Evolutionary conservation across 169 alveolate species (phyloP).

Genomic region (Plasmodium berghei): DNA sequence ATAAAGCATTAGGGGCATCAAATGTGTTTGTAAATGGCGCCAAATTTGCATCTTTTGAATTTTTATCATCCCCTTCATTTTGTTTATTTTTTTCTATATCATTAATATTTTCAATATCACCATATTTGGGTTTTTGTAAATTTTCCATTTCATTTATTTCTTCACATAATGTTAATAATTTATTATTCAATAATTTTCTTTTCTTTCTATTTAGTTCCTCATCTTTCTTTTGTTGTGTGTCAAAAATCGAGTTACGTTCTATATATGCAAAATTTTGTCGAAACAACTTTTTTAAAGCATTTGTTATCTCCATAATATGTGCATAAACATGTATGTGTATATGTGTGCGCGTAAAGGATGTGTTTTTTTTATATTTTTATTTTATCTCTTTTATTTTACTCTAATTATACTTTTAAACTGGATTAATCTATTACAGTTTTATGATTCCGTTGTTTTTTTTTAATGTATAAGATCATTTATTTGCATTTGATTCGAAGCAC

Average conservation of each 20-base stretch:
- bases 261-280: constrained; percentile 19
- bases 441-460: too few relatives aligned
- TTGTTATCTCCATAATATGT: constrained; percentile 57
- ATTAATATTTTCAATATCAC: not conserved
- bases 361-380: too few relatives aligned
- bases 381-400: too few relatives aligned
- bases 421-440: too few relatives aligned
- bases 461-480: too few relatives aligned
- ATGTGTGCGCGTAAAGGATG: not conserved
- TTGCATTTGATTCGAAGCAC: too few relatives aligned
- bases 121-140: not conserved
- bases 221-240: constrained; percentile 13
- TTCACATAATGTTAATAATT: constrained; percentile 3
- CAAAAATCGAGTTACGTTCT: constrained; percentile 22
- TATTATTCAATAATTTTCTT: not conserved
- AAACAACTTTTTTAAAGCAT: constrained; percentile 22
- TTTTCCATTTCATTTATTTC: constrained; percentile 5
- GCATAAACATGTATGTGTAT: constrained; percentile 2
- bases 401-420: too few relatives aligned
- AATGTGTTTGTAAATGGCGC: constrained; percentile 20
- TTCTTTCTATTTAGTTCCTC: constrained; percentile 2
- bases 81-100: constrained; percentile 9
- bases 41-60: constrained; percentile 19
- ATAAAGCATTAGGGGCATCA: constrained; percentile 72
- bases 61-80: constrained; percentile 8